These are phyloP conservation scores for Cocos nucifera DNA, from an alignment of 176 grass and related monocot species.

Conservation along the genomic window DNA sequence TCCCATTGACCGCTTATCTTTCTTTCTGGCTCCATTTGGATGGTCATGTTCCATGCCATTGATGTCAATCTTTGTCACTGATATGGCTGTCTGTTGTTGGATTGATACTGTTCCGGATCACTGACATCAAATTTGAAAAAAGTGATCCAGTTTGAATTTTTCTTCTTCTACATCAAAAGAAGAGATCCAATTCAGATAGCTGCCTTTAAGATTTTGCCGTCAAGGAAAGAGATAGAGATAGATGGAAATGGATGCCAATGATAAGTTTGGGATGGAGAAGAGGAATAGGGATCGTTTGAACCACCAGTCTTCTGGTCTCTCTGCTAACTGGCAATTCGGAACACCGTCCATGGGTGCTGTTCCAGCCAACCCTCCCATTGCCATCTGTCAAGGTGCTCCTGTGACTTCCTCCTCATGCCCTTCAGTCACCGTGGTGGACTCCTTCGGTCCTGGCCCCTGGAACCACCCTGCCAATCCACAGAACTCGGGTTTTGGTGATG, in stretches of 20 bases:
- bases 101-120: too few species aligned
- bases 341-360: constrained; percentile 1
- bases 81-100: too few species aligned
- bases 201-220: not conserved
- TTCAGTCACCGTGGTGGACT: not conserved
- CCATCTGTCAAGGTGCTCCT: not conserved
- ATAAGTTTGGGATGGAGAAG: constrained; percentile 11
- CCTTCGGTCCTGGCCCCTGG: not conserved
- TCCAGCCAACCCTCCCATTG: not conserved
- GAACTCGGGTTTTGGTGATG: not conserved
- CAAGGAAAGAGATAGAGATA: not conserved
- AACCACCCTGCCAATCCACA: not conserved
- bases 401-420: not conserved
- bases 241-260: constrained; percentile 2
- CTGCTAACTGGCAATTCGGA: constrained; percentile 13
- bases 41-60: too few species aligned
- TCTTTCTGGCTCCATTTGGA: too few species aligned
- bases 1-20: too few species aligned
- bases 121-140: too few species aligned
- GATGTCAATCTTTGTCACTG: too few species aligned
- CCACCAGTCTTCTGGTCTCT: not conserved
- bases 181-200: not conserved
- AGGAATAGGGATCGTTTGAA: not conserved
- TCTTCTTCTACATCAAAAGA: not conserved
- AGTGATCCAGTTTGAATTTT: not conserved